Evolutionary conservation across 306 rosid species (phyloP), one percentile per base, ranked within the genome.

Genomic region (Lathyrus aphaca): DNA sequence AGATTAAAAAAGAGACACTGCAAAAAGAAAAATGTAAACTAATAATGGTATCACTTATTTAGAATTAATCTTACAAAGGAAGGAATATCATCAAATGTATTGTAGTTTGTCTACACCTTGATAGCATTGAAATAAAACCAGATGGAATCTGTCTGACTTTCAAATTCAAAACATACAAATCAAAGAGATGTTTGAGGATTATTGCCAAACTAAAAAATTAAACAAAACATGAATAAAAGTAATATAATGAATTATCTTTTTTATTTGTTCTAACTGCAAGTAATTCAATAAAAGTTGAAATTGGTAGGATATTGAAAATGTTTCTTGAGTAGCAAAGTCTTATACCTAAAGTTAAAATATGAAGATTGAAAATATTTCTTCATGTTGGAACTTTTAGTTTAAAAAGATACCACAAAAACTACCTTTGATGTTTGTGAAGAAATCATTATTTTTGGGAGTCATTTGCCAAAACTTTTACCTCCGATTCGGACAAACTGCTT

Each of bases 21-120:
- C 87, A 87, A 74, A 84, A 75, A n/a, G n/a, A 65, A 58, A 77
- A 71, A 54, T 73, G 54, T 30, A 68, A 82, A 73, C 56, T 27
- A 66, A 82, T 59, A 79, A 79, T 25, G 64, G 68, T 74, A 38
- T 60, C 69, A 69, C 51, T 49, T 51, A 68, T 58, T 49, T 50
- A 23, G 67, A 81, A 71, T 56, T 60, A 66, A 37, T 54, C 55
- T 64, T 54, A 62, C 55, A n/a, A n/a, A n/a, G n/a, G 65, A 6
- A 64, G 14, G 23, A 75, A 69, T 61, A 59, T 69, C 69, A 59
- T 69, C 15, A 57, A 51, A 72, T 68, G 16, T 9, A 56, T 44
- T 63, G 57, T 43, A 76, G 59, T 59, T 46, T 39, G 44, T 51
- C 64, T 74, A 16, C 63, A 71, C 85, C 73, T 74, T 83, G 66